phyloP scores from a whole-genome alignment of 148 eudicot species.

The Silene uniflora region DNA sequence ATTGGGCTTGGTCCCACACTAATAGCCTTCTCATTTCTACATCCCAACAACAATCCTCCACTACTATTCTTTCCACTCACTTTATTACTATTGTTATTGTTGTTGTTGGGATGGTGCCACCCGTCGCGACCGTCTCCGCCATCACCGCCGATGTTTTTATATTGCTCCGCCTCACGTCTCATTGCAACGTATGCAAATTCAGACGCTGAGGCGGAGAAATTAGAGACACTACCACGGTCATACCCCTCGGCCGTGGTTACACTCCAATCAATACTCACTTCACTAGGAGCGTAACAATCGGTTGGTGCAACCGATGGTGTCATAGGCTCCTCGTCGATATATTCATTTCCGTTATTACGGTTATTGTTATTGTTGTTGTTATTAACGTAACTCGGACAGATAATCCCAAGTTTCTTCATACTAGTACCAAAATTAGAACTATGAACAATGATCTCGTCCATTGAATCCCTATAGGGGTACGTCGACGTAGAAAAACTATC shows the following conservation, averaged over 20 bases:
- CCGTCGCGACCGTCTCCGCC: conserved; percentile 25
- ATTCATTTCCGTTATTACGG: conserved; percentile 24
- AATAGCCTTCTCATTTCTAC: conserved; percentile 75
- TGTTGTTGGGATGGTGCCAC: conserved; percentile 20
- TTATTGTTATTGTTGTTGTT: background rate
- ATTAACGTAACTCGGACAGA: conserved; percentile 4
- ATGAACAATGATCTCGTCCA: conserved; percentile 37
- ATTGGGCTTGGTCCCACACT: conserved; percentile 63
- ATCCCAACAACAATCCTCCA: conserved; percentile 49
- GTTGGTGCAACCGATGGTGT: conserved; percentile 59
- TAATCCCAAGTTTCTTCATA: conserved; percentile 28
- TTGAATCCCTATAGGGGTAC: conserved; percentile 46
- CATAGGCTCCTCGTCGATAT: conserved; percentile 24
- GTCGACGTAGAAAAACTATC: conserved; percentile 53
- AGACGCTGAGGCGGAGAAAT: conserved; percentile 55
- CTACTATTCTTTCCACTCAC: conserved; percentile 15
- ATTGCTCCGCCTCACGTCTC: conserved; percentile 16
- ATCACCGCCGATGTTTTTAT: background rate
- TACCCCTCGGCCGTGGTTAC: conserved; percentile 86
- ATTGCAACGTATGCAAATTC: conserved; percentile 36
- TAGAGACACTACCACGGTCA: conserved; percentile 61
- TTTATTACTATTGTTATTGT: conserved; percentile 15
- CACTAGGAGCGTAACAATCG: conserved; percentile 82
- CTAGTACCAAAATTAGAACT: conserved; percentile 27
- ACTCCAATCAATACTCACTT: conserved; percentile 87